Evolutionary conservation across 345 rosid genomes (phyloP), one percentile per base, ranked within the genome.

Genomic region (Sonneratia alba): DNA sequence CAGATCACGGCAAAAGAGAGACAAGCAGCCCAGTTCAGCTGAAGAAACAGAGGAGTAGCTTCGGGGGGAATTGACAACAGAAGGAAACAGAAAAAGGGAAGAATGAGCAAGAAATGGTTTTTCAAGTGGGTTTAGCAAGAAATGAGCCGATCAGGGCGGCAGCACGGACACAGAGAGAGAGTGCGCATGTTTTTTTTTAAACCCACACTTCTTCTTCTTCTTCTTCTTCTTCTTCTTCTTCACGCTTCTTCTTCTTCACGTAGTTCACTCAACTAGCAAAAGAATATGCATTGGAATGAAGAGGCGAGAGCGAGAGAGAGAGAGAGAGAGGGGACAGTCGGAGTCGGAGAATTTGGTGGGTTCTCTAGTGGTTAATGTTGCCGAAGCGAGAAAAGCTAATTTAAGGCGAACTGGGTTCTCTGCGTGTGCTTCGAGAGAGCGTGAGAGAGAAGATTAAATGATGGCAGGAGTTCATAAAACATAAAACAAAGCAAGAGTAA

Each of bases 81-180:
- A 47, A 1, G 8, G 66, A 8, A 6, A n/a, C 3, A 56, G 74
- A 42, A 11, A 62, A 22, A 32, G 66, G 37, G 51, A 42, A 56
- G 68, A 6, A n/a, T 48, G 63, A 27, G 21, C 45, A 6, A 27
- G 40, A 10, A 37, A 0, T 42, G 24, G 42, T 49, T 8, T 47
- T 38, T 4, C 13, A 10, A 47, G 2, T n/a, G 56, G 19, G 67
- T 13, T 68, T 40, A 43, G 43, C 42, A 57, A 40, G 68, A 49
- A 72, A 59, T 59, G 56, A 2, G 69, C 74, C 74, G 62, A 22
- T 64, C 32, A 63, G 61, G 69, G 69, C 69, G 62, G 74, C 69
- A 53, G 22, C 11, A 59, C 32, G 32, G 43, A 40, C 43, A 2
- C 27, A 59, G 36, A 59, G 64, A 24, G 34, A 9, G 9, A 40